These are phyloP conservation scores for Streptanthus diversifolius DNA, from an alignment of 345 rosid genomes.

Conservation along the genomic window DNA sequence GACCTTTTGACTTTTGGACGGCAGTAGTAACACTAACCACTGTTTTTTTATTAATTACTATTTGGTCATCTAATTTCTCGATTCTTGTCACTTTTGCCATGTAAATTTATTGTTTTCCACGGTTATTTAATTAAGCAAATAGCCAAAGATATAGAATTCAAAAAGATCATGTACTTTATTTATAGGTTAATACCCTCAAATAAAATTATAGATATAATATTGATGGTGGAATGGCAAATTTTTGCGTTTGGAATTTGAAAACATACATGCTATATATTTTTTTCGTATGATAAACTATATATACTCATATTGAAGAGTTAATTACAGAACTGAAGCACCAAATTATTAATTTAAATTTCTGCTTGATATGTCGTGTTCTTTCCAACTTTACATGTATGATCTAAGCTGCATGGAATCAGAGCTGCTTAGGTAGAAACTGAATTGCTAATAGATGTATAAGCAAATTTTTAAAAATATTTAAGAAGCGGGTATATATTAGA, in stretches of 20 bases:
- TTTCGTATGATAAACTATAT: too few species aligned
- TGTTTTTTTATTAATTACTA: not conserved
- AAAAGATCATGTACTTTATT: not conserved
- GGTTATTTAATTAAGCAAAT: not conserved
- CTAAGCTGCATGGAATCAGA: too few species aligned
- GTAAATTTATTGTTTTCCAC: not conserved
- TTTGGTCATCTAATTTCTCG: too few species aligned
- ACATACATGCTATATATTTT: not conserved
- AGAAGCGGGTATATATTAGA: too few species aligned
- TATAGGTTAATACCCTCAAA: not conserved
- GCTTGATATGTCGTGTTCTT: not conserved
- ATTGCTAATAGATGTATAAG: too few species aligned
- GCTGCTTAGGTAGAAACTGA: too few species aligned
- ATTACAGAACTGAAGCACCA: too few species aligned
- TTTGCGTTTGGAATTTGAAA: not conserved
- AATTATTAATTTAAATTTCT: not conserved
- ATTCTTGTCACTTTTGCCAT: not conserved
- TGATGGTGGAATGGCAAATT: not conserved
- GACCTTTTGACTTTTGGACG: slow-evolving; percentile 8
- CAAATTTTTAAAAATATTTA: too few species aligned
- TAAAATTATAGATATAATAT: not conserved
- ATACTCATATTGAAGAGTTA: not conserved
- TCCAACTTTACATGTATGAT: not conserved
- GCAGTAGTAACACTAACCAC: not conserved
- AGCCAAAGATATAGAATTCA: not conserved